Evolutionary conservation across 208 protist genomes (phyloP), one percentile per base, ranked within the genome.

Genomic region (Leishmania arabica): DNA sequence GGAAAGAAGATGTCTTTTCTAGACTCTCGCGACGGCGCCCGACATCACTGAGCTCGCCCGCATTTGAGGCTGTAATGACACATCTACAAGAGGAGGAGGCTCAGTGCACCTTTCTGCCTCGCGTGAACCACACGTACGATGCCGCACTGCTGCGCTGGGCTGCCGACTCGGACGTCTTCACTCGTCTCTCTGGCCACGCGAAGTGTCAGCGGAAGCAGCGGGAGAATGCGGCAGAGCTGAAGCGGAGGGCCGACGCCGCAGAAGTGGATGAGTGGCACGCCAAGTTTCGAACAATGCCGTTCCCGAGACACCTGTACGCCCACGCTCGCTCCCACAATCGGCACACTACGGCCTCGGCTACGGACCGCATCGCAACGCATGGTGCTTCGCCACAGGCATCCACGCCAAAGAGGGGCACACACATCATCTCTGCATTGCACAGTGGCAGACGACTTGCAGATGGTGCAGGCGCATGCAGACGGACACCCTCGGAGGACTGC

Each of bases 111-210:
- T 84, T 84, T 42, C 5, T 49, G n/a, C 81, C 81, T 11, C 66
- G 47, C 37, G 64, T 80, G 31, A 84, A 70, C 65, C 56, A 80
- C 76, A 77, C 58, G 13, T 49, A 73, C 70, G 76, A 84, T 42
- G 68, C 60, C 8, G 34, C 24, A 11, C 34, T 77, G 58, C 42
- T 31, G 9, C 17, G 0, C 8, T 84, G 75, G 75, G 11, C 42
- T 34, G 69, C 64, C 3, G 60, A 40, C 49, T 54, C 76, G 3
- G 56, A 68, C 24, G 81, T 84, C 1, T 77, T 84, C 13, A 31
- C 31, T 21, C 81, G 81, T 2, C 81, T 80, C 49, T 80, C 62
- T 72, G 81, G 69, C 53, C 75, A 84, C 70, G 81, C 69, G 37
- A 70, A 54, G 60, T 80, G 75, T 58, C 68, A 58, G 27, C 81